Base-by-base conservation (phyloP, 2,329 filamentous ascomycete species). In the Ascochyta pisi region DNA sequence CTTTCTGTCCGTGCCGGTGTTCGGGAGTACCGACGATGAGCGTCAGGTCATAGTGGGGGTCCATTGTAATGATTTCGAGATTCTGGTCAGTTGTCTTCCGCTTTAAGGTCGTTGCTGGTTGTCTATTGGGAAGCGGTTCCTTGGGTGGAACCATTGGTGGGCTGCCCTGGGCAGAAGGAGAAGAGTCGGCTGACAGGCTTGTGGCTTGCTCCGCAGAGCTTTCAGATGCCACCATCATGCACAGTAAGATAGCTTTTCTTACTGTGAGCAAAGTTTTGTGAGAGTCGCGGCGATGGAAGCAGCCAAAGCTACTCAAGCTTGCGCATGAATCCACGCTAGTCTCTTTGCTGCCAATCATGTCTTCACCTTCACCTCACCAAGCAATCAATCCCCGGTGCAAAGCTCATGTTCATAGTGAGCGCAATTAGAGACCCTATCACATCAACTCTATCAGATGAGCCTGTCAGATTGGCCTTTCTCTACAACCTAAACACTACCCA, bases 11-110 rank as follows among this genome's bases (percentile, higher is more conserved):
- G 2, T 42, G n/a, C 2, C 6, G 6, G 4, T 33, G 19, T 0
- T 45, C 35, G 13, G 39, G 35, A 15, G 23, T 46, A 13, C 61
- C 58, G 10, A 60, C 56, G 10, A 56, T 46, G 12, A 63, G n/a
- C 0, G 54, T 56, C 4, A 57, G 24, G 33, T 63, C 60, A 10
- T 56, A 56, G 8, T 23, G 16, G n/a, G 31, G 37, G n/a, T 60
- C 57, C 8, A 60, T 24, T 0, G 45, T 57, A 26, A 50, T 19
- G 13, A 38, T 33, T 9, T 42, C 24, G 6, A 43, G 35, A 4
- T 41, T 24, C 0, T 5, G 46, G 2, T 55, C 40, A 16, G 40
- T 37, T 1, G 10, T 1, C 9, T 41, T 50, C 5, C 35, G 41
- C 19, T 50, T 56, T 3, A 23, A 3, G 19, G 8, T 16, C n/a